phyloP scores from a whole-genome alignment of 2,329 filamentous ascomycete genomes.

The Fusarium haematococcum region DNA sequence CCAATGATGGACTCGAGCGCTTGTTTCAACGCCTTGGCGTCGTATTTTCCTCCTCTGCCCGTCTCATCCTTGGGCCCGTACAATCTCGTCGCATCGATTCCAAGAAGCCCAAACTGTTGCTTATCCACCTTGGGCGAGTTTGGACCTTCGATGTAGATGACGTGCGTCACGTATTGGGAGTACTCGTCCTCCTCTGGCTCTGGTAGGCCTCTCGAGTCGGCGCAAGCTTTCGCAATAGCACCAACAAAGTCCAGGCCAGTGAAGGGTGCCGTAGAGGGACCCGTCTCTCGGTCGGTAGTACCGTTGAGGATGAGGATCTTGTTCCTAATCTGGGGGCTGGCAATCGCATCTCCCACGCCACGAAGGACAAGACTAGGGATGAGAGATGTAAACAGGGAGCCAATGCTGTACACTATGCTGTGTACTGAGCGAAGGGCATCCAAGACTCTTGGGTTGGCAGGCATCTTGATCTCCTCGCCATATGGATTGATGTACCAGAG shows the following conservation, averaged over 20 bases:
- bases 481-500: slow-evolving; percentile 99
- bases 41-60: slow-evolving; percentile 71
- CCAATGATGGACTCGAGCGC: slow-evolving; percentile 84
- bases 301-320: slow-evolving; percentile 91
- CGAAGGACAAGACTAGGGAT: slow-evolving; percentile 83
- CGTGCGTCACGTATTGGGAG: slow-evolving; percentile 80
- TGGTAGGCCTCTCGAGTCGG: slow-evolving; percentile 70
- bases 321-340: slow-evolving; percentile 61
- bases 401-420: slow-evolving; percentile 89
- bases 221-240: slow-evolving; percentile 80
- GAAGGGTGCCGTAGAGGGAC: slow-evolving; percentile 73
- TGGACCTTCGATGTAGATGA: slow-evolving; percentile 81
- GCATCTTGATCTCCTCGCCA: slow-evolving; percentile 91
- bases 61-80: slow-evolving; percentile 73
- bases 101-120: slow-evolving; percentile 70
- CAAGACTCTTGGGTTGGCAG: slow-evolving; percentile 84
- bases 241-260: slow-evolving; percentile 84
- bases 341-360: slow-evolving; percentile 74
- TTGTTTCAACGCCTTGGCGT: slow-evolving; percentile 78
- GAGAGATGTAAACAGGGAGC: slow-evolving; percentile 91
- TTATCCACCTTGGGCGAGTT: slow-evolving; percentile 78
- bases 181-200: slow-evolving; percentile 61
- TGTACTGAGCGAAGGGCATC: slow-evolving; percentile 73
- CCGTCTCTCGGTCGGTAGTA: slow-evolving; percentile 86
- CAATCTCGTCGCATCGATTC: slow-evolving; percentile 81